Evolutionary conservation across 352 stramenopile genomes (phyloP).

Genomic region (Phytophthora lateralis): DNA sequence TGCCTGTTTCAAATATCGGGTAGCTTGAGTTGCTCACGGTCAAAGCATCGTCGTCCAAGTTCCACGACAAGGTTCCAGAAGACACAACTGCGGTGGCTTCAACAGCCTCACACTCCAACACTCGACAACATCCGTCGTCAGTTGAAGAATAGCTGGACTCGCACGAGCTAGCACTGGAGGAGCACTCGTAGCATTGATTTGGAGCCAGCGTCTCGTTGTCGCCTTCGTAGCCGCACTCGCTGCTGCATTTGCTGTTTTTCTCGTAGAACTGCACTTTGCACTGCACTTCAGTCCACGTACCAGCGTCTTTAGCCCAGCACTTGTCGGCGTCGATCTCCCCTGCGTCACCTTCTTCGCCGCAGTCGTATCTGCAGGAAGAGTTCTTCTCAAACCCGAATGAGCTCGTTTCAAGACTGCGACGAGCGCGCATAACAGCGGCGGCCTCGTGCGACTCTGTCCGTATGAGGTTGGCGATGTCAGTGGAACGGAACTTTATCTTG

Average conservation of each 20-base stretch:
- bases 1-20: conserved; percentile 23
- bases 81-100: conserved; percentile 1
- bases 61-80: conserved; percentile 18
- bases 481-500: conserved; percentile 28
- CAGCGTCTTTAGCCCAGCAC: conserved; percentile 24
- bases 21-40: conserved; percentile 28
- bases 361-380: conserved; percentile 21
- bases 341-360: conserved; percentile 9
- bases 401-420: conserved; percentile 16
- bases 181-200: conserved; percentile 30
- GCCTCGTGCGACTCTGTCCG: conserved; percentile 10
- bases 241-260: conserved; percentile 24
- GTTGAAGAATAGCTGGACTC: conserved; percentile 17
- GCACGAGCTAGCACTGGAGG: conserved; percentile 18
- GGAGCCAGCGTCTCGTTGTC: conserved; percentile 12
- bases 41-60: conserved; percentile 24
- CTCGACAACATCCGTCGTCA: conserved; percentile 26
- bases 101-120: conserved; percentile 17
- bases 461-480: conserved; percentile 25
- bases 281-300: conserved; percentile 16
- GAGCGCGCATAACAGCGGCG: not conserved
- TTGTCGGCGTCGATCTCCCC: conserved; percentile 27
- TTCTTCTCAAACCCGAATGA: conserved; percentile 30
- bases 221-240: conserved; percentile 23
- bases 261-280: conserved; percentile 32